Percentiles rank a stretch among this genome's conserved stretches.
Conservation (phyloP, 441 rosid species). For the Isatis lusitanica region DNA sequence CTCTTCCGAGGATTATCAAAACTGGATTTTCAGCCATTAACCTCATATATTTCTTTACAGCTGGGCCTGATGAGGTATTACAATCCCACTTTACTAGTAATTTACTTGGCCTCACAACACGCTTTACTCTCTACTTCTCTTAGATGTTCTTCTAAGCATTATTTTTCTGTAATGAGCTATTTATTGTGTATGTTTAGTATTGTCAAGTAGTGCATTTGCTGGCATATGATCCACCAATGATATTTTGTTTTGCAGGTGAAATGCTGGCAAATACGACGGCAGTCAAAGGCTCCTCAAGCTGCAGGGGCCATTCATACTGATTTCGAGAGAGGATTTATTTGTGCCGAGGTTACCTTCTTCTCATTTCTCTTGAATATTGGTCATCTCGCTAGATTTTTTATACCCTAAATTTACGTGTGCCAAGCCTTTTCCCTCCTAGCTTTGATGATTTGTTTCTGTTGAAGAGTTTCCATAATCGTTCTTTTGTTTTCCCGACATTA, state of each 20-base stretch:
- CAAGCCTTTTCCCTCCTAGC: constrained; percentile 3
- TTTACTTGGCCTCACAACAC: neutral
- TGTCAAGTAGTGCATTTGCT: neutral
- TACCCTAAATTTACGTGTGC: neutral
- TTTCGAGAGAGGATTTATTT: constrained; percentile 95
- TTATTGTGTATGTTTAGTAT: neutral
- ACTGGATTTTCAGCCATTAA: constrained; percentile 94
- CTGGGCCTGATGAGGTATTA: constrained; percentile 94
- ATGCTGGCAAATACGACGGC: constrained; percentile 98
- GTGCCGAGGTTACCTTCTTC: constrained; percentile 78
- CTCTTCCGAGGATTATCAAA: constrained; percentile 95
- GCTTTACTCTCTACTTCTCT: constrained; percentile 9
- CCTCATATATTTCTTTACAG: constrained; percentile 97
- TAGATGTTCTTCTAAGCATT: neutral
- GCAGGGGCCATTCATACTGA: constrained; percentile 95
- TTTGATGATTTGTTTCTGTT: neutral
- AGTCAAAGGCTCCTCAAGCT: constrained; percentile 97
- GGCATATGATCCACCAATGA: neutral
- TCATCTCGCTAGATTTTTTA: neutral
- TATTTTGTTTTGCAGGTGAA: constrained; percentile 66
- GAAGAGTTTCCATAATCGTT: neutral
- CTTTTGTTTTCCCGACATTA: neutral
- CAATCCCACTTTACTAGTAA: constrained; percentile 7
- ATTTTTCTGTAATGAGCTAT: neutral
- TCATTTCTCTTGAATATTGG: constrained; percentile 7